phyloP scores from a whole-genome alignment of 2,329 filamentous ascomycete genomes.

The Davidsoniella eucalypti region DNA sequence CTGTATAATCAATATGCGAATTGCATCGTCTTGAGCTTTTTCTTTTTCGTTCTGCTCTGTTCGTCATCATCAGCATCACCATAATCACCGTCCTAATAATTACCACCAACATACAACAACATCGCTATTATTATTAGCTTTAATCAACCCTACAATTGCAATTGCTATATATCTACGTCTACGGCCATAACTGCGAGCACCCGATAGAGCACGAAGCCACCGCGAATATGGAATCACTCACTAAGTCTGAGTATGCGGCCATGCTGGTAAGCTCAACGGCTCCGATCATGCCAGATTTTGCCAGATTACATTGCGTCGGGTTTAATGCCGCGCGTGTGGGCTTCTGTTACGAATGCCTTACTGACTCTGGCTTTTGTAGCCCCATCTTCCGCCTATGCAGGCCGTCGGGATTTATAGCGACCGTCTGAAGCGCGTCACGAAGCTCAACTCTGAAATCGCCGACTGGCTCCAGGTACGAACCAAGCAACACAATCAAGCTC shows the following conservation, averaged over 20 bases:
- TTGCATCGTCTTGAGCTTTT: slow-evolving; percentile 2
- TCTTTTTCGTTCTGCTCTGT: not conserved
- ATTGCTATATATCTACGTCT: not conserved
- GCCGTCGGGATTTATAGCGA: slow-evolving; percentile 72
- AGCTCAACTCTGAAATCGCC: slow-evolving; percentile 77
- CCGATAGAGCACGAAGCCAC: slow-evolving; percentile 12
- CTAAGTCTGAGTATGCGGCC: slow-evolving; percentile 79
- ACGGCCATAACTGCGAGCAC: not conserved
- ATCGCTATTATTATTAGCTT: not conserved
- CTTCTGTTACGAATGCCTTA: not conserved
- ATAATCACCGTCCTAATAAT: not conserved
- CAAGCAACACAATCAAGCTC: not conserved
- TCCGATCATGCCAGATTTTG: not conserved
- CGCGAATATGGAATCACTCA: slow-evolving; percentile 58
- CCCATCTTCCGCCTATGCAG: slow-evolving; percentile 62
- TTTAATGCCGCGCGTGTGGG: not conserved
- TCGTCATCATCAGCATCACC: not conserved
- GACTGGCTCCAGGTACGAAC: slow-evolving; percentile 81
- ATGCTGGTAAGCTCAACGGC: slow-evolving; percentile 57
- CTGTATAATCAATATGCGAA: slow-evolving; percentile 2
- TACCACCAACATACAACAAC: too few species aligned
- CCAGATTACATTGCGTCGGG: not conserved
- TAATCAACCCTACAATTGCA: not conserved
- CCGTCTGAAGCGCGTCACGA: slow-evolving; percentile 71
- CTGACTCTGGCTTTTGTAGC: slow-evolving; percentile 31